These are phyloP conservation scores for Verticillium longisporum DNA, from an alignment of 2,329 filamentous ascomycete species.

Conservation along the genomic window DNA sequence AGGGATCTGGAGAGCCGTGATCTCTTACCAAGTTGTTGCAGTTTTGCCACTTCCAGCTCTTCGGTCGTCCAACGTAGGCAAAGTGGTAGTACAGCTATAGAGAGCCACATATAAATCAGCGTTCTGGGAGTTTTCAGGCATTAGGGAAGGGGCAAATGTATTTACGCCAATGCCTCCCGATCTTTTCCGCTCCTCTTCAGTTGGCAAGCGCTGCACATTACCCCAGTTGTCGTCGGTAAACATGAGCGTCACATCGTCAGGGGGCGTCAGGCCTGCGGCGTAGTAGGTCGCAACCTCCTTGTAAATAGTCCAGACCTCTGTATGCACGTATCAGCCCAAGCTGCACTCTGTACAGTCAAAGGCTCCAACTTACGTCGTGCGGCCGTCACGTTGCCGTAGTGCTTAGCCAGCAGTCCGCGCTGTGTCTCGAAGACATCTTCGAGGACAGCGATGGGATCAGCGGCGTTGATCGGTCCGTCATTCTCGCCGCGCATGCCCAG, in stretches of 20 bases:
- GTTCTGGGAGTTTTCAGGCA: no score
- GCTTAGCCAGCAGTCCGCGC: constrained; percentile 48
- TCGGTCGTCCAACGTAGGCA: constrained; percentile 27
- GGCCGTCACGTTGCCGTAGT: constrained; percentile 42
- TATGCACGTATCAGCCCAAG: constrained; percentile 47
- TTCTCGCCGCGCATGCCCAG: constrained; percentile 61
- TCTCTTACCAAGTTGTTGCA: constrained; percentile 44
- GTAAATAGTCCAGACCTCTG: constrained; percentile 57
- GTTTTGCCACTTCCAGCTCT: constrained; percentile 41
- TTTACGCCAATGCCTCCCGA: constrained; percentile 49
- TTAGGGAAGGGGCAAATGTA: not conserved
- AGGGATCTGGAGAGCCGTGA: constrained; percentile 18
- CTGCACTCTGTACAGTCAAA: constrained; percentile 46
- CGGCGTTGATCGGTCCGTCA: constrained; percentile 49
- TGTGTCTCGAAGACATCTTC: constrained; percentile 54
- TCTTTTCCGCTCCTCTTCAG: constrained; percentile 43
- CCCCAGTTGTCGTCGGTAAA: constrained; percentile 58
- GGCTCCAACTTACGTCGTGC: constrained; percentile 55
- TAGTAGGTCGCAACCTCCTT: constrained; percentile 57
- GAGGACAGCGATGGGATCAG: constrained; percentile 48
- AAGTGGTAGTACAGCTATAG: constrained; percentile 40
- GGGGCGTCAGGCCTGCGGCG: constrained; percentile 43
- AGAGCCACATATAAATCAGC: not conserved
- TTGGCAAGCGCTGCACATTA: constrained; percentile 48
- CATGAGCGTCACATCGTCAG: constrained; percentile 52